Percentiles rank a stretch among this genome's conserved stretches.
phyloP scores from a whole-genome alignment of 371 early-diverging fungal genomes.

The Fennellomyces sp. region DNA sequence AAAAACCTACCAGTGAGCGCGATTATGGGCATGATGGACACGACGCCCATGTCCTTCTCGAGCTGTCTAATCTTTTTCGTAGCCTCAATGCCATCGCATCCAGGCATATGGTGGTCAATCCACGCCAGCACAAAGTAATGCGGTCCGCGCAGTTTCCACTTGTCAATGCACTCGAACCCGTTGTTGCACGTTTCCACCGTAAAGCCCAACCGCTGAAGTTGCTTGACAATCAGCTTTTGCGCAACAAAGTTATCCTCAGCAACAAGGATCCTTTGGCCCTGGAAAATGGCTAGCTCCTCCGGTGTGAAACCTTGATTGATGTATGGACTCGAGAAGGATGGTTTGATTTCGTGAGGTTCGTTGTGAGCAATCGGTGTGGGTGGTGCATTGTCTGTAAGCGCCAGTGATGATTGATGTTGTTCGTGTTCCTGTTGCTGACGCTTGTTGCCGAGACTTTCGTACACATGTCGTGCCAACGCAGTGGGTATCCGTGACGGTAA shows the following conservation, averaged over 20 bases:
- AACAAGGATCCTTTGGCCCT: conserved; percentile 37
- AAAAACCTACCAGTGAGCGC: conserved; percentile 39
- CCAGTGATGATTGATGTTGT: neutral
- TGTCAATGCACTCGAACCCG: conserved; percentile 44
- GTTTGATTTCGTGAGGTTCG: conserved; percentile 13
- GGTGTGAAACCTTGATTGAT: conserved; percentile 33
- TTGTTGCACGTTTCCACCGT: conserved; percentile 45
- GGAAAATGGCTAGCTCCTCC: conserved; percentile 44
- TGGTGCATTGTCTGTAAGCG: neutral
- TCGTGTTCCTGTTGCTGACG: neutral
- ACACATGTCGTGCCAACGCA: neutral
- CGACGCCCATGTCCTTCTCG: conserved; percentile 28
- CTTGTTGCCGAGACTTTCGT: neutral
- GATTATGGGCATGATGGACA: conserved; percentile 35
- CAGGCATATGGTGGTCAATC: conserved; percentile 57
- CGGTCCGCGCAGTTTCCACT: conserved; percentile 40
- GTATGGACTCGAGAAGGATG: conserved; percentile 14
- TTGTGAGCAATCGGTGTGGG: neutral
- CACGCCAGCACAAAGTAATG: conserved; percentile 39
- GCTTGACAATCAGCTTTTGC: conserved; percentile 44
- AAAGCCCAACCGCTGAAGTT: conserved; percentile 38
- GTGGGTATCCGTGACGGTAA: neutral
- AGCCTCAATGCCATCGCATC: conserved; percentile 48
- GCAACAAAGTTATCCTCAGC: conserved; percentile 51
- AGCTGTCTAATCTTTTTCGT: conserved; percentile 35